Evolutionary conservation across 1,284 basidiomycete genomes (phyloP).

Genomic region (Cryptococcus depauperatus): DNA sequence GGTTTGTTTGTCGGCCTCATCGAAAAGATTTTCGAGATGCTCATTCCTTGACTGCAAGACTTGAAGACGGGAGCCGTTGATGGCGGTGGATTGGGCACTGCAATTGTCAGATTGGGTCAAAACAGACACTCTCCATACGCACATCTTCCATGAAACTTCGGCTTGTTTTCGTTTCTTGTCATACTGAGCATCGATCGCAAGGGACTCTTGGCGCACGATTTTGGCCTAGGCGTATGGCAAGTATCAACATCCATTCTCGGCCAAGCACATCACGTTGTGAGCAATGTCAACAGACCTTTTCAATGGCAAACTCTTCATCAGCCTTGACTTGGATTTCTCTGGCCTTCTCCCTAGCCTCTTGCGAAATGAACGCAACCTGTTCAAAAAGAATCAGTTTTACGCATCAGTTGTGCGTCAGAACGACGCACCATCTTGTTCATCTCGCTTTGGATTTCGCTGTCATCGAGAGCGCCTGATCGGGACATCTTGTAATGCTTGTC

Average conservation of each 20-base stretch:
- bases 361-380: slow-evolving; percentile 91
- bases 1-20: slow-evolving; percentile 58
- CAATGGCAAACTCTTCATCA: slow-evolving; percentile 89
- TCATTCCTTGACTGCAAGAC: slow-evolving; percentile 89
- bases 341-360: slow-evolving; percentile 91
- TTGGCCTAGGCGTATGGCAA: slow-evolving; percentile 58
- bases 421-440: slow-evolving; percentile 98
- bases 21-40: slow-evolving; percentile 81
- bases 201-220: slow-evolving; percentile 87
- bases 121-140: slow-evolving; percentile 30
- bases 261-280: not conserved
- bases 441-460: slow-evolving; percentile 91
- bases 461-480: slow-evolving; percentile 63
- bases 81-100: slow-evolving; percentile 90
- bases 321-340: slow-evolving; percentile 95
- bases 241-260: not conserved
- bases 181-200: slow-evolving; percentile 80
- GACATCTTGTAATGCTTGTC: slow-evolving; percentile 33
- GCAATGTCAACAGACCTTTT: slow-evolving; percentile 58
- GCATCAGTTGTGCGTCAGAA: too few species aligned
- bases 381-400: not conserved
- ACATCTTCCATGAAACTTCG: slow-evolving; percentile 93
- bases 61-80: slow-evolving; percentile 89
- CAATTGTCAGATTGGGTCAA: not conserved
- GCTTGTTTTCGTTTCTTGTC: slow-evolving; percentile 91